Evolutionary conservation across 2,329 filamentous ascomycete species (phyloP).

Genomic region (Cordyceps javanica): DNA sequence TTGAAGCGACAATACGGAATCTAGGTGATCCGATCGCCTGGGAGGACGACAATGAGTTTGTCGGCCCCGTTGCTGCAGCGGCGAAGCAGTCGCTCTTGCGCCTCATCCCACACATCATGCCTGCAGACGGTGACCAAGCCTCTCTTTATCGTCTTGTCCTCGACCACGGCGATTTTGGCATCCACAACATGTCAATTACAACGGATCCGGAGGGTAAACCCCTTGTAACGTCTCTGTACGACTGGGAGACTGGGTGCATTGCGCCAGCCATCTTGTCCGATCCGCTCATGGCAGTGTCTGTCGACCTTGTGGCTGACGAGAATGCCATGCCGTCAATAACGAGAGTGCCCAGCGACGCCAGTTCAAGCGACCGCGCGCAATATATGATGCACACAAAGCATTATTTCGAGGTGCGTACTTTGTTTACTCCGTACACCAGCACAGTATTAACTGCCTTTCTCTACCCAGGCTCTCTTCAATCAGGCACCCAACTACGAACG

Average conservation of each 20-base stretch:
- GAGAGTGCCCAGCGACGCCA: constrained; percentile 17
- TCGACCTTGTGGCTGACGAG: constrained; percentile 16
- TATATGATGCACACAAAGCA: constrained; percentile 20
- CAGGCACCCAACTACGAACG: constrained; percentile 17
- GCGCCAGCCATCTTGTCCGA: constrained; percentile 25
- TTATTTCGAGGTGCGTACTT: constrained; percentile 21
- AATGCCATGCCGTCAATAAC: constrained; percentile 18
- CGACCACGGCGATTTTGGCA: constrained; percentile 28
- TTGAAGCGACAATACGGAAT: constrained; percentile 20
- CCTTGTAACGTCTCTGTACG: constrained; percentile 24
- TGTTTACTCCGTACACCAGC: neutral
- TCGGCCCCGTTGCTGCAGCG: constrained; percentile 12
- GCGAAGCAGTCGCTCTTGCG: constrained; percentile 23
- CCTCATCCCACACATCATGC: constrained; percentile 20
- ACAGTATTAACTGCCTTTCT: neutral
- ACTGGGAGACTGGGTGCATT: constrained; percentile 26
- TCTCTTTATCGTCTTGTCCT: constrained; percentile 26
- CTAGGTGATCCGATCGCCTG: constrained; percentile 21
- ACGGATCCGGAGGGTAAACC: constrained; percentile 16
- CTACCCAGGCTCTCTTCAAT: constrained; percentile 15
- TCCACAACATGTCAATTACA: constrained; percentile 25
- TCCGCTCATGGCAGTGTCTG: constrained; percentile 16
- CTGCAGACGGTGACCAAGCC: constrained; percentile 7
- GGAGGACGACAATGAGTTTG: constrained; percentile 17
- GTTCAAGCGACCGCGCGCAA: constrained; percentile 12